Base-by-base conservation (phyloP, 139 green algal genomes). In the Chlamydomonas eustigma region DNA sequence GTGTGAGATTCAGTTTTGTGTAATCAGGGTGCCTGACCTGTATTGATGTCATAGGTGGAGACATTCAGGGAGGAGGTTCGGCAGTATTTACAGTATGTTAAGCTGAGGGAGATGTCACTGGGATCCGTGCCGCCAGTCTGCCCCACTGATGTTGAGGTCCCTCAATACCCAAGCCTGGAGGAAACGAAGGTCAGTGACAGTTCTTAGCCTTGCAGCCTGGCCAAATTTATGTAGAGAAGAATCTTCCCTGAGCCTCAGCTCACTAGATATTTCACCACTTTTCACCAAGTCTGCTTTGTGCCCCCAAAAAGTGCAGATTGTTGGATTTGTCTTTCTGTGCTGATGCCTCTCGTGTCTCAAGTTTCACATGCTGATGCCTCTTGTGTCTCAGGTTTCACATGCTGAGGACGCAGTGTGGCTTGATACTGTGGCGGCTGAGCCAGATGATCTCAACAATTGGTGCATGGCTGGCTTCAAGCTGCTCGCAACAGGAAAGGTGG, bases 401-500 rank as follows among this genome's bases (percentile, higher is more conserved):
- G 65, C 65, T n/a, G 65, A 72, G 33, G 65, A 72, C 28, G 34
- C 28, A 4, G 65, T 72, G 28, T 72, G 65, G 65, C 32, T 72
- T 33, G 65, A 72, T 12, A 39, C 44, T 33, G 31, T 44, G 65
- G 12, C 65, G 33, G 5, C 18, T 24, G 34, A 44, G 3, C 22
- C 28, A n/a, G 65, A 72, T 6, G 18, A 72, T n/a, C 65, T 44
- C 18, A 72, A 72, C 65, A 39, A 44, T 4, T 72, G 65, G 65
- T 72, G 65, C 28, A 39, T 8, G 4, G 30, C 51, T 5, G 84
- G 84, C 24, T 78, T 78, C 33, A 63, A 76, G 39, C 58, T 81
- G 6, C 39, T 89, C 24, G 74, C 80, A 0, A 80, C 86, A 31
- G 91, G 91, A 28, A 85, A 90, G 67, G 79, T 92, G 33, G 93